These are phyloP conservation scores for Jimgerdemannia lactiflua DNA, from an alignment of 192 early-diverging fungal species.

Conservation along the genomic window DNA sequence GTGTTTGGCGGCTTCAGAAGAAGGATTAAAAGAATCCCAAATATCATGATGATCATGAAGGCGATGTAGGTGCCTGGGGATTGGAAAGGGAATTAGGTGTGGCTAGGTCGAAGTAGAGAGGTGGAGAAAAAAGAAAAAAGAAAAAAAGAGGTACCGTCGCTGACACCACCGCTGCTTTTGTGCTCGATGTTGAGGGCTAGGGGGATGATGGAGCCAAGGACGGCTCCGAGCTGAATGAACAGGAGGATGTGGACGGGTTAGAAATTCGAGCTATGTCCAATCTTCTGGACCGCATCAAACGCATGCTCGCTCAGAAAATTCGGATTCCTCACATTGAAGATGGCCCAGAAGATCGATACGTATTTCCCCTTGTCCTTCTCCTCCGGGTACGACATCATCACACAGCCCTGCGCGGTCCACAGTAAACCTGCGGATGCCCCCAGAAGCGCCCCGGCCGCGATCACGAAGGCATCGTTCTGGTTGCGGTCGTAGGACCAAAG, in stretches of 20 bases:
- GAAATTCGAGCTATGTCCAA: no score
- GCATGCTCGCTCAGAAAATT: neutral
- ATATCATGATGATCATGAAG: no score
- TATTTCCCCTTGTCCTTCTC: slow-evolving; percentile 78
- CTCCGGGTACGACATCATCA: slow-evolving; percentile 83
- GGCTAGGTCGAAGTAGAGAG: no score
- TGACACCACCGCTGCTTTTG: no score
- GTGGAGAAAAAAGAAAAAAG: no score
- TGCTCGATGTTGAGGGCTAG: no score
- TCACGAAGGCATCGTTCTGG: slow-evolving; percentile 53
- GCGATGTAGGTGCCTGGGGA: no score
- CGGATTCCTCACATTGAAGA: slow-evolving; percentile 57
- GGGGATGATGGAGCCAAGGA: slow-evolving; percentile 74
- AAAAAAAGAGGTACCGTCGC: no score
- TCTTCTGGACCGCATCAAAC: no score
- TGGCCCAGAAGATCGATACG: slow-evolving; percentile 83
- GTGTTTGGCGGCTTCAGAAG: slow-evolving; percentile 17
- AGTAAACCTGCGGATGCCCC: slow-evolving; percentile 75
- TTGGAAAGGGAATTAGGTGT: no score
- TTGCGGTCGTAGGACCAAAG: slow-evolving; percentile 54
- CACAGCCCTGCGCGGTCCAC: slow-evolving; percentile 75
- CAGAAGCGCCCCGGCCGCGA: slow-evolving; percentile 75
- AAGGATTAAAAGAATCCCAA: no score
- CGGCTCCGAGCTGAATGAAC: slow-evolving; percentile 55
- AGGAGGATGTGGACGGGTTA: neutral